Evolutionary conservation across 495 filamentous ascomycete species (phyloP).

Genomic region (Penicillium samsonianum): DNA sequence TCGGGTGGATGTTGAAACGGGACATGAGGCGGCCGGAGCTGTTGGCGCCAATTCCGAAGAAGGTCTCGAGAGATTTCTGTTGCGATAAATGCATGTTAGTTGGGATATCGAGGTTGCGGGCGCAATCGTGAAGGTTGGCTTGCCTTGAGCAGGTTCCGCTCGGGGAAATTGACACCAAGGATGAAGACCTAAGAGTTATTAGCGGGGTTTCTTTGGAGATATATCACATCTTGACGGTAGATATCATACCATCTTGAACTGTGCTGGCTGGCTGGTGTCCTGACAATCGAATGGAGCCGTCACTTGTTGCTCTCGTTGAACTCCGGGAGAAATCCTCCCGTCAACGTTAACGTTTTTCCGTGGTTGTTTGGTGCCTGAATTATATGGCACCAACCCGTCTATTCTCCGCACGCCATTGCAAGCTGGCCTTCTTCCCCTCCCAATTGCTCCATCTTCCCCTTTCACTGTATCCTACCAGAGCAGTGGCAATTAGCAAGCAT

Average conservation of each 20-base stretch:
- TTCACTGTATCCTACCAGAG: slow-evolving; percentile 13
- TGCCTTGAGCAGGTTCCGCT: slow-evolving; percentile 79
- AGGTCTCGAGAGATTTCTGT: slow-evolving; percentile 80
- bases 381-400: neutral
- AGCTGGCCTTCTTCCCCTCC: slow-evolving; percentile 41
- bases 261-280: slow-evolving; percentile 13
- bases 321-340: slow-evolving; percentile 36
- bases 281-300: slow-evolving; percentile 11
- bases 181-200: slow-evolving; percentile 66
- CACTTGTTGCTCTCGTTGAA: slow-evolving; percentile 19
- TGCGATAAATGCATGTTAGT: slow-evolving; percentile 18
- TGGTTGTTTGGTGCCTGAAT: neutral
- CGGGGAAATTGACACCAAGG: slow-evolving; percentile 80
- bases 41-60: slow-evolving; percentile 85
- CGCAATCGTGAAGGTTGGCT: slow-evolving; percentile 25
- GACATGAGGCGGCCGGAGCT: slow-evolving; percentile 74
- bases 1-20: slow-evolving; percentile 81
- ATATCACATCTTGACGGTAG: neutral
- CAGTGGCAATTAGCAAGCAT: slow-evolving; percentile 45
- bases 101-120: slow-evolving; percentile 11
- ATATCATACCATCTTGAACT: slow-evolving; percentile 38
- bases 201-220: neutral
- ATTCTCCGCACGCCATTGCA: slow-evolving; percentile 41
- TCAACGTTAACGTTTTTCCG: slow-evolving; percentile 46
- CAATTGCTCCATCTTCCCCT: slow-evolving; percentile 15